Conservation (phyloP, 2,329 filamentous ascomycete genomes). For the Phoma sp. region DNA sequence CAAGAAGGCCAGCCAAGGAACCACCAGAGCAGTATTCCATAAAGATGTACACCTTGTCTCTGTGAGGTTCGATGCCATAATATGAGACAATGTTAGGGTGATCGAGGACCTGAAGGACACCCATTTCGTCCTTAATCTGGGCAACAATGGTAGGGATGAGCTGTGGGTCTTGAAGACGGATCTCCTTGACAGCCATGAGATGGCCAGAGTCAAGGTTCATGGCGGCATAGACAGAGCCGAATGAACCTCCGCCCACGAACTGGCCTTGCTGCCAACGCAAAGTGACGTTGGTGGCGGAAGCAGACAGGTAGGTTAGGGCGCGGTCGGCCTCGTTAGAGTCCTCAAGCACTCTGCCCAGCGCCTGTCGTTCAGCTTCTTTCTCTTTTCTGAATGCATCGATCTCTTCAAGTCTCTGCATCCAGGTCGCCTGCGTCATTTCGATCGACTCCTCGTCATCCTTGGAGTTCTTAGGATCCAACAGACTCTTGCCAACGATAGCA, state of each 20-base stretch:
- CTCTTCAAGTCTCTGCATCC: conserved; percentile 72
- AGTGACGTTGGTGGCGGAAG: conserved; percentile 91
- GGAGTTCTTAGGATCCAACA: conserved; percentile 75
- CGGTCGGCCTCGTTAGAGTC: conserved; percentile 95
- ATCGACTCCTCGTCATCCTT: conserved; percentile 86
- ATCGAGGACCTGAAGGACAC: conserved; percentile 90
- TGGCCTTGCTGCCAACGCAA: conserved; percentile 99
- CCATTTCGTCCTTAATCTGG: conserved; percentile 97
- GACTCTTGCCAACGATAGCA: conserved; percentile 75
- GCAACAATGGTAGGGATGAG: conserved; percentile 91
- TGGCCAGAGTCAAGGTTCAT: conserved; percentile 97
- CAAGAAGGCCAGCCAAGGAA: conserved; percentile 84
- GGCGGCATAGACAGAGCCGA: conserved; percentile 95
- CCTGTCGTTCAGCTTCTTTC: conserved; percentile 82
- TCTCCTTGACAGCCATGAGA: conserved; percentile 98
- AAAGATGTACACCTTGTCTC: conserved; percentile 99
- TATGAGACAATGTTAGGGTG: conserved; percentile 98
- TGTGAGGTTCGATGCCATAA: conserved; percentile 96
- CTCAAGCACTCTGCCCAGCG: conserved; percentile 88
- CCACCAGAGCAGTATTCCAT: conserved; percentile 99
- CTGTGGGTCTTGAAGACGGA: conserved; percentile 94
- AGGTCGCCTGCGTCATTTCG: conserved; percentile 74
- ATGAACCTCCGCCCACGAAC: conserved; percentile 94
- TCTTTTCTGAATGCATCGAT: conserved; percentile 81
- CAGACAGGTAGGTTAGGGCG: conserved; percentile 90